Conservation (phyloP, 495 filamentous ascomycete species). For the Penicillium bialowiezense region DNA sequence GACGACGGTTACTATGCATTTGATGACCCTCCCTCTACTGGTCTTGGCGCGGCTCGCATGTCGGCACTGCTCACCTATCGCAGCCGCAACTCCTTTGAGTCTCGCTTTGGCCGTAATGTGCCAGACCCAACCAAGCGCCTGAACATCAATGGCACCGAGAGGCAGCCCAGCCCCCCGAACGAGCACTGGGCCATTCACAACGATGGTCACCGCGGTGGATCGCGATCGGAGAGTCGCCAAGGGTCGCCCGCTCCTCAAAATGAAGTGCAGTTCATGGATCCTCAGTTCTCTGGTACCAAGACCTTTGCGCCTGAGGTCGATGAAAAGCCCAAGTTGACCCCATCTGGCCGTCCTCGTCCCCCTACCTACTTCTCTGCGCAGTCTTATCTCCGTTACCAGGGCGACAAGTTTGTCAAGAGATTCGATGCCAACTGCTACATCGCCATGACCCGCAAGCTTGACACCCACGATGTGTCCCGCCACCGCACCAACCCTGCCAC, state of each 20-base stretch:
- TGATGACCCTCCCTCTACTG: conserved; percentile 76
- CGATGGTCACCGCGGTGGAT: conserved; percentile 73
- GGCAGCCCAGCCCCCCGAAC: conserved; percentile 64
- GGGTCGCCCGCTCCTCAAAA: conserved; percentile 29
- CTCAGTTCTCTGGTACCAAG: conserved; percentile 74
- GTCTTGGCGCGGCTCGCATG: conserved; percentile 94
- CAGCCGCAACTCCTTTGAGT: conserved; percentile 93
- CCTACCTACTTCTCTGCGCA: conserved; percentile 96
- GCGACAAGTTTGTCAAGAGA: conserved; percentile 90
- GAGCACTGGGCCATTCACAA: conserved; percentile 95
- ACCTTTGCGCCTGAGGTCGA: conserved; percentile 34
- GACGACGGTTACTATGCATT: conserved; percentile 93
- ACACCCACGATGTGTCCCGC: conserved; percentile 91
- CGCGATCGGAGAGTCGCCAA: conserved; percentile 34
- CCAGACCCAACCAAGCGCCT: conserved; percentile 79
- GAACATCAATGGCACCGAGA: conserved; percentile 66
- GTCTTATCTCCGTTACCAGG: conserved; percentile 97
- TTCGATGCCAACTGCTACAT: conserved; percentile 99
- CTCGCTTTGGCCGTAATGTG: conserved; percentile 88
- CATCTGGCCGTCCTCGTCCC: conserved; percentile 44
- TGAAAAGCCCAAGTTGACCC: conserved; percentile 13
- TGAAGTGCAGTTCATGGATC: conserved; percentile 58
- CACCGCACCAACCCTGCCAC: conserved; percentile 49
- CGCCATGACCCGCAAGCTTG: conserved; percentile 96
- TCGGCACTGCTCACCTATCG: conserved; percentile 92